Evolutionary conservation across 768 basidiomycete species (phyloP), one percentile per base, ranked within the genome.

Genomic region (Termitomyces eurrhizus): DNA sequence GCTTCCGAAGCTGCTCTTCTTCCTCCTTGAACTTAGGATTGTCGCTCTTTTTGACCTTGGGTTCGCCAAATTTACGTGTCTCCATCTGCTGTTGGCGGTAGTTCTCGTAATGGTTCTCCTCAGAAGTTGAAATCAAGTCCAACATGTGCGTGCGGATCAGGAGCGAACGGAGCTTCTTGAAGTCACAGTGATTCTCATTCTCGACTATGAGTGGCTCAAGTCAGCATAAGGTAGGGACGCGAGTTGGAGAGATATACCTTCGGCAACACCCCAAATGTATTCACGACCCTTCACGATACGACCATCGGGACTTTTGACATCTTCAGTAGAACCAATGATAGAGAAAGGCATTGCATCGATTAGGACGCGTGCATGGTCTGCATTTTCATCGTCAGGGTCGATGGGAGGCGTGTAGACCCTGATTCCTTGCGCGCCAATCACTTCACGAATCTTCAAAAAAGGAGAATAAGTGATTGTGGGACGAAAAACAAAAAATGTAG

Each of bases 1-100:
- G 87, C 82, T 95, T 98, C 70, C 96, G 83, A 63, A 98, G 85
- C 61, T 88, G 83, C 75, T 99, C 97, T 74, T 99, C 96, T 78
- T 99, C 97, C 74, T 98, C 97, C 81, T 95, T 95, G 88, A 96
- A 99, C 77, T 98, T 98, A 68, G 97, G 96, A 76, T 98, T 99
- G 78, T 99, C 95, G 66, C 93, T 82, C 80, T 98, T 98, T 85
- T 93, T 95, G 69, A 95, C 93, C 79, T 98, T 98, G 66, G 95
- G 88, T 74, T 98, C 97, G 66, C 95, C 97, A 66, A 95, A 96
- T 77, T 98, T 98, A 76, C 97, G 90, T 8, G 97, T 98, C 83
- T 99, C 97, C 97, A 99, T 98, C 78, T 98, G 97, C 66, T 93
- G 85, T 69, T 96, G 93, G 62, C 97, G 85, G 82, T 99, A 99